Base-by-base conservation (phyloP, 1,284 basidiomycete genomes). In the Cryptococcus sp. region DNA sequence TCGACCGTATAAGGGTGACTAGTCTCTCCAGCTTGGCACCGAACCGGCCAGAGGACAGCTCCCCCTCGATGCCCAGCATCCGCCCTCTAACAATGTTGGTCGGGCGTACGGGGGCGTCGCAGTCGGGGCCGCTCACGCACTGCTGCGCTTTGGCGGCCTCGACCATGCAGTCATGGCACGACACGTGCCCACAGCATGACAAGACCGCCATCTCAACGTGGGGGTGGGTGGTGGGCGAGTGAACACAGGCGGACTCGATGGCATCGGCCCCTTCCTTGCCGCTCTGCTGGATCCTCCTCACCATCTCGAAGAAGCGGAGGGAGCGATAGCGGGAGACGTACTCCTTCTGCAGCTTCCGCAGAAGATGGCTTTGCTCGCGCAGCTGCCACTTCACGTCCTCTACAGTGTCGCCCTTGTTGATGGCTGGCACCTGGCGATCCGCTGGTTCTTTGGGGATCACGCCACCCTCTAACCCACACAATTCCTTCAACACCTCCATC, bases 1-100 rank as follows among this genome's bases (percentile, higher is more conserved):
- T 83, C 39, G 73, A 88, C 85, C 86, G 86, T 77, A 97, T 88
- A 61, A 96, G 77, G 35, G 87, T 79, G 35, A 95, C 85, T 52
- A 94, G 85, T 66, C 84, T 85, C 69, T 93, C 89, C 23, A 97
- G 80, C 77, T 97, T 97, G 78, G 85, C 85, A 8, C 93, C 93
- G 64, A 85, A 97, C 62, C 85, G 86, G 37, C 89, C 90, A 39
- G 81, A 91, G 81, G 43, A 85, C 82, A 67, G 81, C 80, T 70
- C 83, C 81, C 92, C 90, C 67, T 94, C 91, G 33, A 89, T 82
- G 28, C 92, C 92, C 21, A 95, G 82, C 0, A 85, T 87, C 42
- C 86, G 83, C 4, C 88, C 91, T 62, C 83, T 85, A 64, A 95
- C 88, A 54, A 94, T 83, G 76, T 94, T 92, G 87, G 81, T 45